Evolutionary conservation across 495 filamentous ascomycete species (phyloP).

Genomic region (Xylaria longipes): DNA sequence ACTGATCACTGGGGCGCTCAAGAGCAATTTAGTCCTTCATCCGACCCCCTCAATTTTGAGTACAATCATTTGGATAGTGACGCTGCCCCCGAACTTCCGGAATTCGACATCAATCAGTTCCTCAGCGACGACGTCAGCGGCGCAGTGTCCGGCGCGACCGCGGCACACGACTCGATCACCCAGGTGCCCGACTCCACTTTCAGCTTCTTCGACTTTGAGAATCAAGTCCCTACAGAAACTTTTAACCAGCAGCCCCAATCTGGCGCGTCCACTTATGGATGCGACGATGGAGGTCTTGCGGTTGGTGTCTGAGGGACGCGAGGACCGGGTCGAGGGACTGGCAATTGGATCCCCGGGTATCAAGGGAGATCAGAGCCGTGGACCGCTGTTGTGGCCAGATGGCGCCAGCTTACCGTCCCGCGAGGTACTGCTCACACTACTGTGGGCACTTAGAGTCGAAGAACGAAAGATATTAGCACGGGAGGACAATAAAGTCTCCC

Average conservation of each 20-base stretch:
- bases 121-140: constrained; percentile 55
- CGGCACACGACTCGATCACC: constrained; percentile 40
- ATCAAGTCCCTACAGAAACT: constrained; percentile 58
- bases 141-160: constrained; percentile 46
- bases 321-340: constrained; percentile 49
- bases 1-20: constrained; percentile 78
- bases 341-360: constrained; percentile 45
- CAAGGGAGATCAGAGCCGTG: constrained; percentile 48
- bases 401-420: constrained; percentile 56
- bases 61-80: constrained; percentile 87
- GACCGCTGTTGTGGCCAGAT: constrained; percentile 48
- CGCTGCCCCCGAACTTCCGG: constrained; percentile 65
- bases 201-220: constrained; percentile 54
- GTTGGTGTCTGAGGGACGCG: constrained; percentile 60
- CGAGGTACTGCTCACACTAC: constrained; percentile 58
- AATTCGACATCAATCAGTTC: constrained; percentile 62
- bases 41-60: constrained; percentile 69
- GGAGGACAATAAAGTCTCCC: constrained; percentile 30
- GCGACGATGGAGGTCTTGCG: constrained; percentile 90
- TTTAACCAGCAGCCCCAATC: constrained; percentile 83
- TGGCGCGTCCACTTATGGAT: constrained; percentile 90
- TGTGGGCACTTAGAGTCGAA: constrained; percentile 59
- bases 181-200: constrained; percentile 41
- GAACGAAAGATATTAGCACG: constrained; percentile 43
- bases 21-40: constrained; percentile 75